phyloP scores from a whole-genome alignment of 345 rosid genomes.

The Nasturtium officinale region DNA sequence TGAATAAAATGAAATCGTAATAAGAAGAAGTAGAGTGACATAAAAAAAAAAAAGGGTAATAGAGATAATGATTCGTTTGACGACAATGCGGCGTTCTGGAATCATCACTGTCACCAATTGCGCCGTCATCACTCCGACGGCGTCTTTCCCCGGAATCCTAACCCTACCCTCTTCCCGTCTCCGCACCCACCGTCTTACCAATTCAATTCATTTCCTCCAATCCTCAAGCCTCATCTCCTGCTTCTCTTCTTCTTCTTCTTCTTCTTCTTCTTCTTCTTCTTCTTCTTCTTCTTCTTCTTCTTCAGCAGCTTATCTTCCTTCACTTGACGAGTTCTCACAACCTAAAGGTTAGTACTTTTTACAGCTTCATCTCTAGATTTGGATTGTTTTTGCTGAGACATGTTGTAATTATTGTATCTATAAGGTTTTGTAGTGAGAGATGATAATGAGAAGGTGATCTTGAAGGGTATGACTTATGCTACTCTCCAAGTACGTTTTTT shows the following conservation, averaged over 20 bases:
- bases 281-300: no score
- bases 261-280: no score
- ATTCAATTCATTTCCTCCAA: slow-evolving; percentile 6
- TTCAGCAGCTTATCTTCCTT: slow-evolving; percentile 40
- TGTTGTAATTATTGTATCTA: not conserved
- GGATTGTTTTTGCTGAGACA: not conserved
- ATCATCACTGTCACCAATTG: slow-evolving; percentile 28
- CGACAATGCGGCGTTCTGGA: slow-evolving; percentile 39
- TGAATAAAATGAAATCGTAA: not conserved
- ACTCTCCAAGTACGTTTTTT: slow-evolving; percentile 62
- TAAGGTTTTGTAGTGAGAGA: slow-evolving; percentile 17
- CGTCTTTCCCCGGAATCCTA: slow-evolving; percentile 26
- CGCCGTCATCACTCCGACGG: slow-evolving; percentile 26
- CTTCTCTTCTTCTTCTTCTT: slow-evolving; percentile 26
- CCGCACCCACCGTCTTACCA: slow-evolving; percentile 6
- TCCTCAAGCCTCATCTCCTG: slow-evolving; percentile 21
- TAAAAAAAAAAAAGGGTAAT: not conserved
- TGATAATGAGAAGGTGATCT: slow-evolving; percentile 51
- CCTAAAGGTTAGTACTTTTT: slow-evolving; percentile 16
- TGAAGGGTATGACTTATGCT: slow-evolving; percentile 73
- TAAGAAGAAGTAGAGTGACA: not conserved
- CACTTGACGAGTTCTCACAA: slow-evolving; percentile 30
- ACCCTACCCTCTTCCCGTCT: not conserved
- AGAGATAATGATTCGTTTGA: slow-evolving; percentile 19
- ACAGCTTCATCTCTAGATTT: not conserved